Percentiles rank a stretch among this genome's conserved stretches.
Evolutionary conservation across 768 basidiomycete species (phyloP).

Genomic region (Lentinula aciculospora): DNA sequence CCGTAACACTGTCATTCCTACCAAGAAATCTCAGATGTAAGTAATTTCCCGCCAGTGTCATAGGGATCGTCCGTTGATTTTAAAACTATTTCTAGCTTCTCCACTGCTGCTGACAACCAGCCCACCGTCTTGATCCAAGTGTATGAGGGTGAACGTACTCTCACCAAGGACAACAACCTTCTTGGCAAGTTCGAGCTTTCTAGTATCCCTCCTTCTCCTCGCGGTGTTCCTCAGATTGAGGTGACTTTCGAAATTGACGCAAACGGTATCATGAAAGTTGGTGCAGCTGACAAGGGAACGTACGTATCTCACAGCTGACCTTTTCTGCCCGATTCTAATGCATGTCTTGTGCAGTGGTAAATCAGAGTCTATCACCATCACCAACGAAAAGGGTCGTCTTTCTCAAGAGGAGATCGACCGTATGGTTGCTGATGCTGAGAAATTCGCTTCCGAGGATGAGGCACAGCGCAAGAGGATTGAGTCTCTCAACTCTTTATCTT

Average conservation of each 20-base stretch:
- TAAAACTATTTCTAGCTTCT: conserved; percentile 43
- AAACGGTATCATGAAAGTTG: conserved; percentile 93
- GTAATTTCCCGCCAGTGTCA: conserved; percentile 15
- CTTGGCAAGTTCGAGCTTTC: conserved; percentile 96
- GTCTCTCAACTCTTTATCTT: conserved; percentile 75
- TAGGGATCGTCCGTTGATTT: conserved; percentile 3
- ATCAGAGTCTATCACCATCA: conserved; percentile 87
- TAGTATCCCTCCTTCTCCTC: conserved; percentile 90
- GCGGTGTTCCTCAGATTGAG: conserved; percentile 96
- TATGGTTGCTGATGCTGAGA: conserved; percentile 93
- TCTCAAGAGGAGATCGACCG: conserved; percentile 89
- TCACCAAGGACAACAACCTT: conserved; percentile 98
- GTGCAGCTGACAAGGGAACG: conserved; percentile 93
- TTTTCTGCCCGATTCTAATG: background rate
- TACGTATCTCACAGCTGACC: conserved; percentile 24
- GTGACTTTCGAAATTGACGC: conserved; percentile 95
- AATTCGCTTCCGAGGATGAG: conserved; percentile 79
- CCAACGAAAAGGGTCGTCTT: conserved; percentile 92
- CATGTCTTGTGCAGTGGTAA: conserved; percentile 53
- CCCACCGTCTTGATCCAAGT: conserved; percentile 96
- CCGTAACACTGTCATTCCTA: conserved; percentile 97
- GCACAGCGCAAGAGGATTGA: conserved; percentile 79
- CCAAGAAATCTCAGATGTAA: conserved; percentile 91
- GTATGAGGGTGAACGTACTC: conserved; percentile 92
- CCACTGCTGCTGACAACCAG: conserved; percentile 86